Percentiles rank a stretch among this genome's conserved stretches.
Evolutionary conservation across 352 stramenopile genomes (phyloP).

Genomic region (Phytopythium vexans): DNA sequence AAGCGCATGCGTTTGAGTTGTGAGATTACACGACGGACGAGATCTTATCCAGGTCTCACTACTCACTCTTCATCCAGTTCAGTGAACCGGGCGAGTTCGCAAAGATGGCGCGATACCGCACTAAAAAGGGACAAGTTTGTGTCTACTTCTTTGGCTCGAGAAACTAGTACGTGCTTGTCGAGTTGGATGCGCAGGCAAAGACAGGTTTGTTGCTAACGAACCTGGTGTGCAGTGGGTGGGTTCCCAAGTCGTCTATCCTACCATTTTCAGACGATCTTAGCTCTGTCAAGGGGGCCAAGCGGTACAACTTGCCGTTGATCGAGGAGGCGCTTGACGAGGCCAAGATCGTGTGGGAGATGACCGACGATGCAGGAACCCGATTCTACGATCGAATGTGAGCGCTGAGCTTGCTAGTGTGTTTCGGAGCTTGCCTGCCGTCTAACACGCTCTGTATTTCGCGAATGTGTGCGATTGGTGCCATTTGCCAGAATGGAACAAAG

Average conservation of each 20-base stretch:
- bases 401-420: background rate
- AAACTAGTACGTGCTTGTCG: conserved; percentile 68
- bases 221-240: conserved; percentile 55
- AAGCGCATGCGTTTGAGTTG: conserved; percentile 5
- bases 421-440: background rate
- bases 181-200: background rate
- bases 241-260: conserved; percentile 64
- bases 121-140: conserved; percentile 72
- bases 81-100: conserved; percentile 79
- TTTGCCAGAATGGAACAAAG: conserved; percentile 61
- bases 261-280: conserved; percentile 66
- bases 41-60: conserved; percentile 2
- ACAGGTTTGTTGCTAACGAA: background rate
- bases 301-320: conserved; percentile 68
- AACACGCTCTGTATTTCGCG: conserved; percentile 2
- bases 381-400: conserved; percentile 86
- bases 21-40: background rate
- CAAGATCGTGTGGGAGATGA: conserved; percentile 60
- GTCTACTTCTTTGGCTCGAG: conserved; percentile 86
- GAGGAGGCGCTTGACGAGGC: conserved; percentile 73
- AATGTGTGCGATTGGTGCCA: background rate
- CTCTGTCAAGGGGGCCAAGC: conserved; percentile 58
- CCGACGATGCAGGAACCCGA: conserved; percentile 38
- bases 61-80: conserved; percentile 39
- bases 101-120: conserved; percentile 74